Evolutionary conservation across 2,329 filamentous ascomycete species (phyloP).

Genomic region (Fusarium pseudograminearum): DNA sequence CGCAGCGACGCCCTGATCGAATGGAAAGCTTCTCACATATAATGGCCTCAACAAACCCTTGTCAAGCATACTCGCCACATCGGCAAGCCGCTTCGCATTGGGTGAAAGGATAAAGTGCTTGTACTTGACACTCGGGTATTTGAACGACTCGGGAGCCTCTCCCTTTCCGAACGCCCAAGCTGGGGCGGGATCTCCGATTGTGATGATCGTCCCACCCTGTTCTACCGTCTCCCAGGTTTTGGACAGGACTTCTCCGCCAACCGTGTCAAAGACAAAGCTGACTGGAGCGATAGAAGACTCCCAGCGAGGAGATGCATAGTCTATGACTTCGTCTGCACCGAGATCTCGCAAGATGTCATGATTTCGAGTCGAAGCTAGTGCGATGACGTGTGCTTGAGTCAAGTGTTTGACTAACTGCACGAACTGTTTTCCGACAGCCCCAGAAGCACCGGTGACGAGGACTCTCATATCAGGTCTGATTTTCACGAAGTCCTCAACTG

Average conservation of each 20-base stretch:
- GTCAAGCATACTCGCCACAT: slow-evolving; percentile 5
- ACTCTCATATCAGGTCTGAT: not conserved
- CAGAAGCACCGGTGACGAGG: slow-evolving; percentile 16
- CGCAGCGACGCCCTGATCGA: slow-evolving; percentile 3
- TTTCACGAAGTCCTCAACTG: not conserved
- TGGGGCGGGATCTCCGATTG: slow-evolving; percentile 52
- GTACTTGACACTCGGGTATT: slow-evolving; percentile 41
- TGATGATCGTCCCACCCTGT: slow-evolving; percentile 49
- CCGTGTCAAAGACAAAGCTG: slow-evolving; percentile 26
- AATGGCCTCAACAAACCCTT: slow-evolving; percentile 5
- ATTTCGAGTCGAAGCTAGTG: slow-evolving; percentile 45
- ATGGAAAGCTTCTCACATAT: not conserved
- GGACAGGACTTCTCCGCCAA: slow-evolving; percentile 25
- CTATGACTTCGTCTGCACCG: slow-evolving; percentile 42
- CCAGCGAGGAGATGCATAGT: slow-evolving; percentile 47
- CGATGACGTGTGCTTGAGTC: slow-evolving; percentile 43
- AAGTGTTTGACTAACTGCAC: slow-evolving; percentile 48
- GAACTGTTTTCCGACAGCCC: slow-evolving; percentile 37
- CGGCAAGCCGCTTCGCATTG: not conserved
- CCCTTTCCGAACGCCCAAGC: slow-evolving; percentile 48
- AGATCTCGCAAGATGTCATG: slow-evolving; percentile 35
- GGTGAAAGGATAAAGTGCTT: slow-evolving; percentile 46
- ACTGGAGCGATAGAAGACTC: not conserved
- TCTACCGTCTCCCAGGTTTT: slow-evolving; percentile 50
- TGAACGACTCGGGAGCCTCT: slow-evolving; percentile 32